Evolutionary conservation across 257 asterid species (phyloP).

Genomic region (Jacaranda copaia): DNA sequence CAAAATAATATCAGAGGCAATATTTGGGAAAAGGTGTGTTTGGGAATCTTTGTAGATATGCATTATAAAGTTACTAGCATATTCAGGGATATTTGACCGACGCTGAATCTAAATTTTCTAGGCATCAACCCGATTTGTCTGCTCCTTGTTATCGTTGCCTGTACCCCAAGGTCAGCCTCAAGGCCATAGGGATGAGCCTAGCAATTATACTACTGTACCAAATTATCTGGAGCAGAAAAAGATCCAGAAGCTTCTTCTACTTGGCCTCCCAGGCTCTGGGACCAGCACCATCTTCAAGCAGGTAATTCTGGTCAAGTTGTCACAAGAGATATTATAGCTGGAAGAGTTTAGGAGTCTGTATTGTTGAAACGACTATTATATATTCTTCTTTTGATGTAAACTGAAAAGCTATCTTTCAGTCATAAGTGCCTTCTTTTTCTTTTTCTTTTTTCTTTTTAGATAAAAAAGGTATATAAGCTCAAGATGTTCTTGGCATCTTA

Average conservation of each 20-base stretch:
- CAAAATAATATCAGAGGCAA: constrained; percentile 93
- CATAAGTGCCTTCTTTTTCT: background rate
- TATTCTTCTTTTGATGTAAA: background rate
- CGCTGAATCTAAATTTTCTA: constrained; percentile 34
- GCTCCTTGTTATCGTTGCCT: constrained; percentile 80
- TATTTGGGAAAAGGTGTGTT: constrained; percentile 85
- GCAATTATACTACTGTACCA: constrained; percentile 69
- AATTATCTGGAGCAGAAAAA: constrained; percentile 76
- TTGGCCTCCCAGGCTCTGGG: constrained; percentile 88
- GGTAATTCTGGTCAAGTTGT: constrained; percentile 46
- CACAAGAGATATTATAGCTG: background rate
- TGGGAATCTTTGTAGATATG: background rate
- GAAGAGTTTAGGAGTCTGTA: background rate
- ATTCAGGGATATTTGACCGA: constrained; percentile 28
- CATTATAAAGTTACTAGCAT: constrained; percentile 10
- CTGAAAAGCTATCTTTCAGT: background rate
- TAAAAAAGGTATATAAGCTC: too few species aligned
- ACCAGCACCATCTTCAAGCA: constrained; percentile 90
- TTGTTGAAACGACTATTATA: background rate
- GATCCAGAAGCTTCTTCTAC: constrained; percentile 77
- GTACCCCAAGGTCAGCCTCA: constrained; percentile 81
- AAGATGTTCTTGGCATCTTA: too few species aligned
- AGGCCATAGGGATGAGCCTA: constrained; percentile 74
- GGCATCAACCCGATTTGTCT: constrained; percentile 81
- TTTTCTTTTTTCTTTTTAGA: background rate